Evolutionary conservation across 805 yeast genomes (phyloP).

Genomic region (Suhomyces pyralidae): DNA sequence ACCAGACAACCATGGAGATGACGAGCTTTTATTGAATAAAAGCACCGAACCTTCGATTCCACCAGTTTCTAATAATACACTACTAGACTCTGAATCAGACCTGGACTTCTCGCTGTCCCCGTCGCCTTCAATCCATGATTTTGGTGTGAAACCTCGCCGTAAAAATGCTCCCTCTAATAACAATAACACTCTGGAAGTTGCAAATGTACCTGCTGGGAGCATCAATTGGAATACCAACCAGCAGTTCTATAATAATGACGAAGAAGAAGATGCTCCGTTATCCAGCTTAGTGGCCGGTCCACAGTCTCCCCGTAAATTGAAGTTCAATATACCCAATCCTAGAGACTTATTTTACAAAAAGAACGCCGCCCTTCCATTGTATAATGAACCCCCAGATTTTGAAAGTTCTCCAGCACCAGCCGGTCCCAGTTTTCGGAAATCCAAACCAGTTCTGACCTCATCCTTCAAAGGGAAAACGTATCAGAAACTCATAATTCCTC

Average conservation of each 20-base stretch:
- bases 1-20: not conserved
- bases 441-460: not conserved
- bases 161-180: not conserved
- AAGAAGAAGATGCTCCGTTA: conserved; percentile 2
- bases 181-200: not conserved
- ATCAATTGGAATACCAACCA: conserved; percentile 3
- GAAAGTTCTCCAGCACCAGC: not conserved
- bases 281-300: not conserved
- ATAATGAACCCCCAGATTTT: conserved; percentile 8
- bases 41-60: not conserved
- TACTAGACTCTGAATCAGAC: conserved; percentile 33
- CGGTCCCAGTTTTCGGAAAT: conserved; percentile 28
- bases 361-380: conserved; percentile 14
- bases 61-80: conserved; percentile 2
- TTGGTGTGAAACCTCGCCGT: not conserved
- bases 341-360: conserved; percentile 4
- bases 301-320: conserved; percentile 7
- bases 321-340: conserved; percentile 12
- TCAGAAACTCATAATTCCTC: conserved; percentile 29
- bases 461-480: conserved; percentile 1
- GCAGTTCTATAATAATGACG: not conserved
- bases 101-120: conserved; percentile 30
- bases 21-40: not conserved
- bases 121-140: conserved; percentile 8
- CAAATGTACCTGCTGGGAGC: not conserved